These are phyloP conservation scores for Tylopilus sp. DNA, from an alignment of 768 basidiomycete species.

Conservation along the genomic window DNA sequence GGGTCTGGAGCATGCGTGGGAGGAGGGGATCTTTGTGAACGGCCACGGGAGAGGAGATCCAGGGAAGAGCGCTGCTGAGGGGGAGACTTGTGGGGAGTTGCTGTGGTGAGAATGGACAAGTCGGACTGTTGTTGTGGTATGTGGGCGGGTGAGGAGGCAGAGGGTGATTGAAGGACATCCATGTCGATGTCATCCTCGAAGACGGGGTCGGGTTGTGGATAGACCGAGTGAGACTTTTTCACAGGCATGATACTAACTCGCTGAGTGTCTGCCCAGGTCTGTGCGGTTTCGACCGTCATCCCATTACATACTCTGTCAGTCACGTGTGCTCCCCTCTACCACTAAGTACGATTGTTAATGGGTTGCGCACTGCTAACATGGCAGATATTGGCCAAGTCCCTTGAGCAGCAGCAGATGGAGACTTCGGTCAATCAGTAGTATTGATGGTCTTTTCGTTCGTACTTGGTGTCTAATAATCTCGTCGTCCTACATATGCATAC, in stretches of 20 bases:
- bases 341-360: slow-evolving; percentile 7
- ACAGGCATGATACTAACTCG: slow-evolving; percentile 23
- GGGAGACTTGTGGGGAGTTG: slow-evolving; percentile 7
- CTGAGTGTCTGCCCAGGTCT: slow-evolving; percentile 9
- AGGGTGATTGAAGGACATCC: slow-evolving; percentile 12
- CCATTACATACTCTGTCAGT: slow-evolving; percentile 10
- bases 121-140: slow-evolving; percentile 7
- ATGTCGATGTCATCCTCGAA: slow-evolving; percentile 39
- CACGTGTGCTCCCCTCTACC: slow-evolving; percentile 9
- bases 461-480: background rate
- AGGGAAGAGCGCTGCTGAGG: slow-evolving; percentile 20
- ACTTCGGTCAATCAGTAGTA: background rate
- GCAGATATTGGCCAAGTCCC: slow-evolving; percentile 1
- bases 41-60: slow-evolving; percentile 6
- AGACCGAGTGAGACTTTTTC: slow-evolving; percentile 16
- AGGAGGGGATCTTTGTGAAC: slow-evolving; percentile 6
- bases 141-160: background rate
- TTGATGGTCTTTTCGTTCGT: too few relatives aligned
- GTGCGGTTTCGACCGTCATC: slow-evolving; percentile 3
- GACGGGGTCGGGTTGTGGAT: slow-evolving; percentile 19
- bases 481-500: slow-evolving; percentile 1
- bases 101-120: slow-evolving; percentile 15
- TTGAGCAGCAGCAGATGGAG: background rate
- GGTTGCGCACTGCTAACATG: slow-evolving; percentile 6
- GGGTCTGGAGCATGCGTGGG: slow-evolving; percentile 43